Evolutionary conservation across 2,329 filamentous ascomycete species (phyloP).

Genomic region (Zymoseptoria passerinii): DNA sequence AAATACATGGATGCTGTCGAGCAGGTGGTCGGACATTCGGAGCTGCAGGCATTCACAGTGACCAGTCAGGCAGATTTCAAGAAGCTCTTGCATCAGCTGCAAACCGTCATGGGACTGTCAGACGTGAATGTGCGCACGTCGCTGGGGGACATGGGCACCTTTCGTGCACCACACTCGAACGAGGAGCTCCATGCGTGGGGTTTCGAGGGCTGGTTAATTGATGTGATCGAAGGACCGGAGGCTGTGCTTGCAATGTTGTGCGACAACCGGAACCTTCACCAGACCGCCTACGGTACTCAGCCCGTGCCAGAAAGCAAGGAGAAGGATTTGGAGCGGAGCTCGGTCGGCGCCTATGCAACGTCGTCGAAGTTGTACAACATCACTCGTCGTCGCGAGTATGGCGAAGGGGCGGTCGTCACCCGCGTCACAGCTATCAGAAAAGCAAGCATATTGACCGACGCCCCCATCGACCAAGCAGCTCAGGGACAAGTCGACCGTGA

Average conservation of each 20-base stretch:
- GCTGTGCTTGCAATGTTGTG: constrained; percentile 85
- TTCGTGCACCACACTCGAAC: constrained; percentile 46
- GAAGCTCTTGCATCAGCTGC: constrained; percentile 59
- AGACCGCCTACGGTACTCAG: constrained; percentile 54
- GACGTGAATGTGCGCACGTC: constrained; percentile 64
- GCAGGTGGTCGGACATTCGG: constrained; percentile 44
- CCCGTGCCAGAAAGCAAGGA: constrained; percentile 62
- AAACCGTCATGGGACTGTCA: constrained; percentile 54
- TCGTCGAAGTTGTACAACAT: constrained; percentile 57
- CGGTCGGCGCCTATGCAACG: constrained; percentile 62
- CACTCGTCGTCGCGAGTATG: constrained; percentile 70
- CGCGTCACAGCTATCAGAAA: constrained; percentile 51
- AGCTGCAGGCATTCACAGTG: constrained; percentile 59
- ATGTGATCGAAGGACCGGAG: constrained; percentile 71
- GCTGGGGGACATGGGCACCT: constrained; percentile 46
- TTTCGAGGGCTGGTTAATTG: constrained; percentile 71
- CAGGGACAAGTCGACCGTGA: constrained; percentile 54
- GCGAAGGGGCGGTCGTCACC: constrained; percentile 62
- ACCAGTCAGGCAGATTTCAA: constrained; percentile 69
- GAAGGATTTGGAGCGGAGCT: constrained; percentile 47
- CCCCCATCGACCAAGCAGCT: constrained; percentile 59
- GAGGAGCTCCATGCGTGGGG: constrained; percentile 53
- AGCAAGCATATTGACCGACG: constrained; percentile 67
- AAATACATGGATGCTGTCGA: constrained; percentile 57
- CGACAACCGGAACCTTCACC: constrained; percentile 59